A percentile compares a stretch with the other conserved stretches of the same genome.
Evolutionary conservation across 768 basidiomycete species (phyloP).

Genomic region (Pleurotus salmoneostramineus): DNA sequence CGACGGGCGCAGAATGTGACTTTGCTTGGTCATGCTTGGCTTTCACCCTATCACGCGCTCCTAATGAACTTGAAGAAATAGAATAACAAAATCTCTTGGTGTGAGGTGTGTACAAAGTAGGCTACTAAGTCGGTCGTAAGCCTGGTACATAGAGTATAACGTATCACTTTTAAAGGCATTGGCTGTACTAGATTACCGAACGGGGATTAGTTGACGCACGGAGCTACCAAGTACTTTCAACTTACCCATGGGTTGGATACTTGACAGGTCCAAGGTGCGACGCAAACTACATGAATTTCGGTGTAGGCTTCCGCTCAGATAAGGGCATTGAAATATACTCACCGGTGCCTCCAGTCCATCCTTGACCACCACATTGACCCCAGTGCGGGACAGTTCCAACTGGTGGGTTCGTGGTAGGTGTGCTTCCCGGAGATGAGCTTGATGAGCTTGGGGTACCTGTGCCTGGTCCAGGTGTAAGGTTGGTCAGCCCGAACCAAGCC

Average conservation of each 20-base stretch:
- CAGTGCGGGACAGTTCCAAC: conserved; percentile 17
- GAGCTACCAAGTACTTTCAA: not conserved
- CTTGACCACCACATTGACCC: conserved; percentile 27
- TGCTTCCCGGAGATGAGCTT: conserved; percentile 12
- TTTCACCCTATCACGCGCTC: not conserved
- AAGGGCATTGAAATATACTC: not conserved
- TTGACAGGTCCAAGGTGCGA: conserved; percentile 18
- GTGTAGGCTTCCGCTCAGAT: not conserved
- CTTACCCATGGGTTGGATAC: conserved; percentile 17
- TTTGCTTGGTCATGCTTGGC: not conserved
- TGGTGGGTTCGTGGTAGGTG: conserved; percentile 12
- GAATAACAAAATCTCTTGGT: too few species aligned
- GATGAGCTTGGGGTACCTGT: conserved; percentile 7
- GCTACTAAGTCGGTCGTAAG: too few species aligned
- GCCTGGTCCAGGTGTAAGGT: conserved; percentile 11
- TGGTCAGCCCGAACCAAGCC: conserved; percentile 42
- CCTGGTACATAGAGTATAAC: too few species aligned
- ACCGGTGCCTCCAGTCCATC: conserved; percentile 23
- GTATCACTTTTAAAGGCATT: conserved; percentile 18
- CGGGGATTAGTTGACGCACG: not conserved
- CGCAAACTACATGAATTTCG: conserved; percentile 11
- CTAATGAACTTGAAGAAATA: too few species aligned
- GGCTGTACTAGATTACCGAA: conserved; percentile 24
- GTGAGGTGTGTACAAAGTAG: too few species aligned
- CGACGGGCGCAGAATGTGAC: not conserved